Conservation (phyloP, 176 grass and related monocot genomes). For the Carex pumila region DNA sequence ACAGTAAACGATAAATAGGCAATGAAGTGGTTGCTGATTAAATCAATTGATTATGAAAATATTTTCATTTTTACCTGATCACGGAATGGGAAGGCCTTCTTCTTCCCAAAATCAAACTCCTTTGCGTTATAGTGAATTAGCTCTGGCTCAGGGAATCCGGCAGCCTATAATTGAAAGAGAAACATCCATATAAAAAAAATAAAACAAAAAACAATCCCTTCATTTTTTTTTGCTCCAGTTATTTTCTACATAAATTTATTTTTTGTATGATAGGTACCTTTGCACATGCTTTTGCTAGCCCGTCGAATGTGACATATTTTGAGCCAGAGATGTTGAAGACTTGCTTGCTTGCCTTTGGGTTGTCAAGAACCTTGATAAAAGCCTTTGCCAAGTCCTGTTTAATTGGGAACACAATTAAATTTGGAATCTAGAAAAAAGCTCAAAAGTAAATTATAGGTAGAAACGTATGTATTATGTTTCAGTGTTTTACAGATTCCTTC, state of each 20-base stretch:
- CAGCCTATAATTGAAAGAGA: slow-evolving; percentile 41
- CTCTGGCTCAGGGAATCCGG: slow-evolving; percentile 82
- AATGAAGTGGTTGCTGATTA: neutral
- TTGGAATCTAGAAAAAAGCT: neutral
- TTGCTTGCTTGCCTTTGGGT: slow-evolving; percentile 81
- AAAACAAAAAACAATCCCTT: neutral
- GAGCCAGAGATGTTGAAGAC: slow-evolving; percentile 93
- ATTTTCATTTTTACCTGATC: slow-evolving; percentile 55
- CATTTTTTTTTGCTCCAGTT: neutral
- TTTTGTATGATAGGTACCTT: slow-evolving; percentile 41
- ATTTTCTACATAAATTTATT: neutral
- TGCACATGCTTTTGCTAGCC: slow-evolving; percentile 80
- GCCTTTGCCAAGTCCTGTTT: slow-evolving; percentile 62
- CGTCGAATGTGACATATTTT: slow-evolving; percentile 96
- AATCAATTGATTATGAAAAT: neutral
- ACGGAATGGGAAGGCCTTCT: slow-evolving; percentile 92
- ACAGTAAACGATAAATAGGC: neutral
- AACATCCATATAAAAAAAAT: neutral
- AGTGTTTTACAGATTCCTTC: neutral
- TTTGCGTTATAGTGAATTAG: slow-evolving; percentile 86
- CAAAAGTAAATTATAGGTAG: neutral
- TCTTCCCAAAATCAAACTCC: slow-evolving; percentile 95
- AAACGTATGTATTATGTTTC: neutral
- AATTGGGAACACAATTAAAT: neutral
- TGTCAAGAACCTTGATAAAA: slow-evolving; percentile 57